Conservation (phyloP, 108 stramenopile species). For the Discostella stelligeroides region DNA sequence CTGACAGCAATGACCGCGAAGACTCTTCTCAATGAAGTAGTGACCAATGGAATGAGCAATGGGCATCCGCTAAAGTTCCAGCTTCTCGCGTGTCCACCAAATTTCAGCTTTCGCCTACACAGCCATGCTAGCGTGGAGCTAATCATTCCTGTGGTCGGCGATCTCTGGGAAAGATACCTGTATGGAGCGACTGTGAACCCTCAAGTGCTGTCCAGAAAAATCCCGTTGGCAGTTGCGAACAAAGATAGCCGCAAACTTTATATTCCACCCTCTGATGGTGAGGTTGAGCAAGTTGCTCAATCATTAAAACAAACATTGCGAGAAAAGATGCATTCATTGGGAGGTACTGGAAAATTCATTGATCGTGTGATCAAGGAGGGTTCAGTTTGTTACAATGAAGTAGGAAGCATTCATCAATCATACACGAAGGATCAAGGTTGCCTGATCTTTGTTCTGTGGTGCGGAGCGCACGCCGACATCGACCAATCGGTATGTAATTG, state of each 20-base stretch:
- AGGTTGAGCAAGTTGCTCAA: conserved; percentile 2
- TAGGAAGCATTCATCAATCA: conserved; percentile 18
- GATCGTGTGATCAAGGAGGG: conserved; percentile 7
- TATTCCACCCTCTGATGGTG: neutral
- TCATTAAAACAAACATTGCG: neutral
- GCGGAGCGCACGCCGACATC: neutral
- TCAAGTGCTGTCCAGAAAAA: neutral
- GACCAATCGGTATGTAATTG: conserved; percentile 2
- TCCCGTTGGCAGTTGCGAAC: neutral
- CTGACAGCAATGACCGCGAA: neutral
- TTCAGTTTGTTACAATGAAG: neutral
- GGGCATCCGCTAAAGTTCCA: conserved; percentile 12
- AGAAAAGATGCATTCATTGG: conserved; percentile 2
- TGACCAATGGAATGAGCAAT: conserved; percentile 9
- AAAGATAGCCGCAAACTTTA: neutral
- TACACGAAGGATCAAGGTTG: conserved; percentile 14
- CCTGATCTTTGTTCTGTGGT: conserved; percentile 10
- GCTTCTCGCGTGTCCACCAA: conserved; percentile 9
- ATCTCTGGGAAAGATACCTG: conserved; percentile 6
- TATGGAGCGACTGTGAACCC: conserved; percentile 7
- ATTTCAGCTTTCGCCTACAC: conserved; percentile 13
- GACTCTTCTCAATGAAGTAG: conserved; percentile 5
- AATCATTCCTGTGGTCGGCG: conserved; percentile 1
- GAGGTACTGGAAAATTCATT: conserved; percentile 4
- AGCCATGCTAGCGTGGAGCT: conserved; percentile 10